phyloP scores from a whole-genome alignment of 2,329 filamentous ascomycete species.

The Monosporascus sp. region DNA sequence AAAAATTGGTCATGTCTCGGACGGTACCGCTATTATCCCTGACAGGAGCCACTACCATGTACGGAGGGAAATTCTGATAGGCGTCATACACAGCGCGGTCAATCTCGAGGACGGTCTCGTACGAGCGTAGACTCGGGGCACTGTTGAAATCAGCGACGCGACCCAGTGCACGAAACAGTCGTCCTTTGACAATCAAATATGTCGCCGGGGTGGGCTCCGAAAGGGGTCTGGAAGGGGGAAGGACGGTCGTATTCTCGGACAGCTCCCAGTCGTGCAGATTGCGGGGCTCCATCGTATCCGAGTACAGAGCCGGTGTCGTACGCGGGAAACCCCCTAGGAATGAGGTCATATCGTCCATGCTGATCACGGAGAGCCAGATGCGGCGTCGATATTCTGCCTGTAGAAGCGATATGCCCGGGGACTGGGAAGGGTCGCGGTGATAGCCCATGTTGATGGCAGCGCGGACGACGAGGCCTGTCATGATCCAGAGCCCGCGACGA shows the following conservation, averaged over 20 bases:
- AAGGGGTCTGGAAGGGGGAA: conserved; percentile 42
- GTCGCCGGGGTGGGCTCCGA: conserved; percentile 44
- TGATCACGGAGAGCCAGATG: conserved; percentile 38
- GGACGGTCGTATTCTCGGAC: conserved; percentile 39
- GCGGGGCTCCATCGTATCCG: conserved; percentile 43
- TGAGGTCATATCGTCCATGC: conserved; percentile 47
- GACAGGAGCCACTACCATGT: conserved; percentile 7
- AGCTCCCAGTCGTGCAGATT: conserved; percentile 52
- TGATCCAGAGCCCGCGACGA: conserved; percentile 44
- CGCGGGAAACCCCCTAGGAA: conserved; percentile 47
- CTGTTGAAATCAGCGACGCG: conserved; percentile 37
- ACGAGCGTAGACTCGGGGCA: conserved; percentile 4
- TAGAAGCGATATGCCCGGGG: conserved; percentile 34
- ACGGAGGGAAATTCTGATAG: conserved; percentile 13
- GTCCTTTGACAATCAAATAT: conserved; percentile 47
- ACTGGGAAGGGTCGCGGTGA: conserved; percentile 39
- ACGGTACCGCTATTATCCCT: not conserved
- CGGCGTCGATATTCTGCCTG: conserved; percentile 39
- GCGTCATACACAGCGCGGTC: conserved; percentile 31
- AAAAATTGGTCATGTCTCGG: conserved; percentile 36
- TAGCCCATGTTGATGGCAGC: conserved; percentile 51
- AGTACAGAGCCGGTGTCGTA: conserved; percentile 40
- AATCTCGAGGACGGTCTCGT: conserved; percentile 27
- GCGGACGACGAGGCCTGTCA: conserved; percentile 45
- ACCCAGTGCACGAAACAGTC: conserved; percentile 42